These are phyloP conservation scores for Neospermospora avenae DNA, from an alignment of 2,329 filamentous ascomycete species.

Conservation along the genomic window DNA sequence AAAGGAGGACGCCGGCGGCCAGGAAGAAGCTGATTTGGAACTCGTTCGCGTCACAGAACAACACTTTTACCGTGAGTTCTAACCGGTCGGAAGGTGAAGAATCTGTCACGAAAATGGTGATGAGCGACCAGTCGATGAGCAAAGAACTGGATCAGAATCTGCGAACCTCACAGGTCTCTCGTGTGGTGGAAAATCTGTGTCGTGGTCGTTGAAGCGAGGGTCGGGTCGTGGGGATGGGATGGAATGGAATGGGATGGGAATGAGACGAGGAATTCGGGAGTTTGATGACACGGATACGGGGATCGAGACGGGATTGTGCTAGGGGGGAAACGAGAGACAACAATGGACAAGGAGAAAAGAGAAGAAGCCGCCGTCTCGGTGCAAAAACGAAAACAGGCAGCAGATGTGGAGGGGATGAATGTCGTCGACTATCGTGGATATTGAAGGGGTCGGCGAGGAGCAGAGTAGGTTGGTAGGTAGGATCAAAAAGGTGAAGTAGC, in stretches of 20 bases:
- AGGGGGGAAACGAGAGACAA: conserved; percentile 24
- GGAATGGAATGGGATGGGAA: conserved; percentile 15
- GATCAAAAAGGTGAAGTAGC: conserved; percentile 9
- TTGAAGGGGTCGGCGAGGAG: conserved; percentile 12
- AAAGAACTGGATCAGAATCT: conserved; percentile 16
- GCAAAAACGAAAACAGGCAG: conserved; percentile 7
- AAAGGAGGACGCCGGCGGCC: conserved; percentile 59
- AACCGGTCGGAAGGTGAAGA: conserved; percentile 12
- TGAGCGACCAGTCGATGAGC: conserved; percentile 12
- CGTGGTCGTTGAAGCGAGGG: conserved; percentile 24
- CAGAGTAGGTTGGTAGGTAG: conserved; percentile 11
- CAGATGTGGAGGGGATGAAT: conserved; percentile 6
- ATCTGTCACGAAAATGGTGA: conserved; percentile 20
- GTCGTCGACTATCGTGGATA: conserved; percentile 15
- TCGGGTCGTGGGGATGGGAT: conserved; percentile 17
- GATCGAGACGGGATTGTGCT: neutral
- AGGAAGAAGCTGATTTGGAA: conserved; percentile 32
- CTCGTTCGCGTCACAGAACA: conserved; percentile 29
- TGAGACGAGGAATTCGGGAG: conserved; percentile 19
- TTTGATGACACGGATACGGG: conserved; percentile 5
- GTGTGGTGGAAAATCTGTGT: conserved; percentile 13
- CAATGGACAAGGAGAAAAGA: conserved; percentile 13
- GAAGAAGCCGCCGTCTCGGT: conserved; percentile 9
- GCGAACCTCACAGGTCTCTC: conserved; percentile 22
- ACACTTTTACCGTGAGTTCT: conserved; percentile 33